Conservation (phyloP, 805 yeast genomes). For the Candida methanosorbosa region DNA sequence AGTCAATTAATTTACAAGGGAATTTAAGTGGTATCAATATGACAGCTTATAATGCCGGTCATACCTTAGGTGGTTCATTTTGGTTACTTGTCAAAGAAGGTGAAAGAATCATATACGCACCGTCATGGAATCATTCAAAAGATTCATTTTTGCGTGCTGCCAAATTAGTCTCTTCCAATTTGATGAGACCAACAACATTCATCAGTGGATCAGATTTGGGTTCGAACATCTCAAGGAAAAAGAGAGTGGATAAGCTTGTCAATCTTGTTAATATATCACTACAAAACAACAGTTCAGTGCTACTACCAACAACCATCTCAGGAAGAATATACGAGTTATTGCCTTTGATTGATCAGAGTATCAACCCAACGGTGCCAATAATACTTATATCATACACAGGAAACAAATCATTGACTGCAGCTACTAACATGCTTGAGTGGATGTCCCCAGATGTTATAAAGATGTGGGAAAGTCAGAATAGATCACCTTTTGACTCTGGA, state of each 20-base stretch:
- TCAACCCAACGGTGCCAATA: conserved; percentile 45
- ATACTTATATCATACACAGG: conserved; percentile 72
- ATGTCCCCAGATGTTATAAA: conserved; percentile 81
- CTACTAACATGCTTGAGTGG: conserved; percentile 92
- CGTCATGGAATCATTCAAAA: conserved; percentile 90
- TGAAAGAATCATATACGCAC: conserved; percentile 81
- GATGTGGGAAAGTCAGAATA: conserved; percentile 73
- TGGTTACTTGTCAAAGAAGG: conserved; percentile 71
- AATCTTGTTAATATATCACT: conserved; percentile 57
- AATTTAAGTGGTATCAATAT: conserved; percentile 50
- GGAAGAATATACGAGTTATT: conserved; percentile 77
- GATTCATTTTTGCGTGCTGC: conserved; percentile 80
- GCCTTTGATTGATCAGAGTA: conserved; percentile 21
- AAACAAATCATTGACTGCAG: conserved; percentile 67
- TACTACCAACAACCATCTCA: conserved; percentile 75
- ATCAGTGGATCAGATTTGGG: conserved; percentile 69
- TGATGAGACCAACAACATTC: conserved; percentile 74
- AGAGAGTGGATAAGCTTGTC: conserved; percentile 55
- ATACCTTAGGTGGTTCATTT: conserved; percentile 85
- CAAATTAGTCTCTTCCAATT: conserved; percentile 41
- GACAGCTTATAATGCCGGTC: conserved; percentile 88
- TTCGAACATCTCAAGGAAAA: conserved; percentile 51
- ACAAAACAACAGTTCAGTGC: conserved; percentile 68
- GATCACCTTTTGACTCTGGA: conserved; percentile 65
- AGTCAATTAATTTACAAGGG: conserved; percentile 56